These are phyloP conservation scores for Zalaria sp. DNA, from an alignment of 2,329 filamentous ascomycete species.

Conservation along the genomic window DNA sequence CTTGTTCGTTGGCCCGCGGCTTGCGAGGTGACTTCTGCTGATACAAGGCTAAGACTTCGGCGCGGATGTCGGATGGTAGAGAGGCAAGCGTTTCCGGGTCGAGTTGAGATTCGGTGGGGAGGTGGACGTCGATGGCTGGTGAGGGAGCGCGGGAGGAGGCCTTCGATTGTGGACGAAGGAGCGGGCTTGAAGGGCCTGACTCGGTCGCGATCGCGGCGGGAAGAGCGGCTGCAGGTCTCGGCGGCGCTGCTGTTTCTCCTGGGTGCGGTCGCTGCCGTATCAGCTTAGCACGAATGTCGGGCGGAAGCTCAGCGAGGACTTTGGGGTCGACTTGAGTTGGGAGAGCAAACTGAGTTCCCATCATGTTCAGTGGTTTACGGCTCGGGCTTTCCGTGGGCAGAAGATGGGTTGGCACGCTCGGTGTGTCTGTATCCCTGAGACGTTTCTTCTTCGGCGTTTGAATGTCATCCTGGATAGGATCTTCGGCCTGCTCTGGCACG, in stretches of 20 bases:
- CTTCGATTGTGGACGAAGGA: slow-evolving; percentile 7
- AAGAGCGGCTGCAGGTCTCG: slow-evolving; percentile 1
- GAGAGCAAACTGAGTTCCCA: slow-evolving; percentile 84
- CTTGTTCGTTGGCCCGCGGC: slow-evolving; percentile 17
- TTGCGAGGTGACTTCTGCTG: slow-evolving; percentile 16
- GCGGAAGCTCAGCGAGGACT: slow-evolving; percentile 72
- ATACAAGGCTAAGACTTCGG: slow-evolving; percentile 69
- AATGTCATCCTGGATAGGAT: slow-evolving; percentile 33
- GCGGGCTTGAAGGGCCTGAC: too few relatives aligned
- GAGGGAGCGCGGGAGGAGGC: slow-evolving; percentile 10
- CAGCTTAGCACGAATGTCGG: slow-evolving; percentile 66
- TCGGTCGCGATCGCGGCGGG: too few relatives aligned
- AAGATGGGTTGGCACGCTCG: slow-evolving; percentile 19
- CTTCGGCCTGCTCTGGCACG: slow-evolving; percentile 10
- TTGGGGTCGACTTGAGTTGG: slow-evolving; percentile 68
- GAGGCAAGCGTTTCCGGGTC: slow-evolving; percentile 74
- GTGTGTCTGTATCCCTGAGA: slow-evolving; percentile 14
- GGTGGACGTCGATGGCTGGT: slow-evolving; percentile 19
- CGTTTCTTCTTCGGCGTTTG: slow-evolving; percentile 22
- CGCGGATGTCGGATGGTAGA: slow-evolving; percentile 72
- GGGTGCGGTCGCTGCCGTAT: slow-evolving; percentile 35
- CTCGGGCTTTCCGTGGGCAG: slow-evolving; percentile 33
- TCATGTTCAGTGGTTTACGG: slow-evolving; percentile 59
- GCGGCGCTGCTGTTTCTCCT: not conserved
- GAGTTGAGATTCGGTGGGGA: slow-evolving; percentile 58